These are phyloP conservation scores for Talaromyces borbonicus DNA, from an alignment of 495 filamentous ascomycete species.

Conservation along the genomic window DNA sequence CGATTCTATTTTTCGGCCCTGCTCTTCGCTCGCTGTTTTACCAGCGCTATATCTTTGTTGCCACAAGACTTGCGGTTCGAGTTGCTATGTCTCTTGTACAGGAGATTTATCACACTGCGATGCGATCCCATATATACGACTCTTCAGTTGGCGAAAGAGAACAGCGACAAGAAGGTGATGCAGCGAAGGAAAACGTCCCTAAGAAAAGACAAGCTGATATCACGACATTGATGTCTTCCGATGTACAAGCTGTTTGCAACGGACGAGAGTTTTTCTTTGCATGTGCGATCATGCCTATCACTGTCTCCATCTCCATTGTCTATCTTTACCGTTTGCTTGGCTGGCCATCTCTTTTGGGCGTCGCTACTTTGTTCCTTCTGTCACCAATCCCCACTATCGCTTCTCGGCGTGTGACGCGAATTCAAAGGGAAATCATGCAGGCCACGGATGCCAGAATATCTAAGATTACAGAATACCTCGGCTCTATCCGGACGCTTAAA, in stretches of 20 bases:
- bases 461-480: slow-evolving; percentile 38
- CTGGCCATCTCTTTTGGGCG: slow-evolving; percentile 37
- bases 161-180: slow-evolving; percentile 7
- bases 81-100: slow-evolving; percentile 38
- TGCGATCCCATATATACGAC: slow-evolving; percentile 27
- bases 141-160: slow-evolving; percentile 10
- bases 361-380: slow-evolving; percentile 23
- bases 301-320: slow-evolving; percentile 24
- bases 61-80: slow-evolving; percentile 35
- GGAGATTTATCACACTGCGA: slow-evolving; percentile 40
- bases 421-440: slow-evolving; percentile 32
- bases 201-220: slow-evolving; percentile 34
- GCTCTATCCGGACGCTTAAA: slow-evolving; percentile 39
- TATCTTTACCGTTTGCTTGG: slow-evolving; percentile 36
- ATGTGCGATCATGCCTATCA: slow-evolving; percentile 23
- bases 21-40: slow-evolving; percentile 29
- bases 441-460: slow-evolving; percentile 42
- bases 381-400: slow-evolving; percentile 30
- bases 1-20: slow-evolving; percentile 35
- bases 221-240: slow-evolving; percentile 42
- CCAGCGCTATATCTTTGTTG: slow-evolving; percentile 41
- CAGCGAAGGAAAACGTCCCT: slow-evolving; percentile 16
- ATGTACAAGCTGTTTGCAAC: slow-evolving; percentile 33
- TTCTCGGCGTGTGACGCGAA: slow-evolving; percentile 21
- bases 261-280: slow-evolving; percentile 33